Evolutionary conservation across 768 basidiomycete genomes (phyloP), one percentile per base, ranked within the genome.

Genomic region (Lactarius vividus): DNA sequence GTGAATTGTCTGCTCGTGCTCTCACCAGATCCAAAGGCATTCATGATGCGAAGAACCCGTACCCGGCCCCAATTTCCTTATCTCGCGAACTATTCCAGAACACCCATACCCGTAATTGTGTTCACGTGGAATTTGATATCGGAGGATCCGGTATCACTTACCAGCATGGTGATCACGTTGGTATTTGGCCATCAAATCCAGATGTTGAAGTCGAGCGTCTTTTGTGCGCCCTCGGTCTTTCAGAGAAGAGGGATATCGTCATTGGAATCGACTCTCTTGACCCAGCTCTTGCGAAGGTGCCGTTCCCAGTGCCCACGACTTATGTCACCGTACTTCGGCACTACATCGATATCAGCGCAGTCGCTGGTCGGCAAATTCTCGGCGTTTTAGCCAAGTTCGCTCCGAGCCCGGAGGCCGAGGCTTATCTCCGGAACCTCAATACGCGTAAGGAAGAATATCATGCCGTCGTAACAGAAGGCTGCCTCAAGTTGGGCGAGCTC

Each of bases 1-100:
- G 96, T 72, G 96, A 99, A 84, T 86, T 96, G 42, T 98, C 96
- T 40, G 92, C 94, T 60, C 90, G 96, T 72, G 96, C 95, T 58
- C 84, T 99, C 61, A 90, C 93, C 18, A 89, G 87, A 74, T 92
- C 95, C 49, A 94, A 94, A 74, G 97, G 97, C 61, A 96, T 97
- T 66, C 94, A 96, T 74, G 97, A 98, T 73, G 91, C 92, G 57
- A 99, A 98, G 84, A 98, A 99, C 79, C 96, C 97, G 1, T 98
- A 86, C 75, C 84, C 95, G 4, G 89, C 96, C 5, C 91, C 95
- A 18, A 87, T 98, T 72, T 74, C 80, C 37, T 79, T 81, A 49
- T 83, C 91, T 29, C 87, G 86, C 61, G 96, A 99, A 73, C 87
- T 99, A 28, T 98, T 99, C 82, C 77, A 84, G 57, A 74, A 78